Evolutionary conservation across 2,329 filamentous ascomycete genomes (phyloP).

Genomic region (Colletotrichum eleusines): DNA sequence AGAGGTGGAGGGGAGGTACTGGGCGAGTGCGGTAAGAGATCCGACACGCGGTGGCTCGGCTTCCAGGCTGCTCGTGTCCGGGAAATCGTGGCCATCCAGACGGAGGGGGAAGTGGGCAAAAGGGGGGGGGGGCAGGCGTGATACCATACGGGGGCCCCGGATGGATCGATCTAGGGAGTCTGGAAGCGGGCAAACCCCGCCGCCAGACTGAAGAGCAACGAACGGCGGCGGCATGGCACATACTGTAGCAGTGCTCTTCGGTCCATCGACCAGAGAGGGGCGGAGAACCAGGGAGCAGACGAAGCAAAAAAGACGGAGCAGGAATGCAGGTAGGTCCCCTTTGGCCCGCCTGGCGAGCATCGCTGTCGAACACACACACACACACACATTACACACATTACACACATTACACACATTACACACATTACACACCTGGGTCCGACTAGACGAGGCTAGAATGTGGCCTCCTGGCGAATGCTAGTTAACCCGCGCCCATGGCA

Average conservation of each 20-base stretch:
- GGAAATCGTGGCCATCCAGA: too few species aligned
- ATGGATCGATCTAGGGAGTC: conserved; percentile 12
- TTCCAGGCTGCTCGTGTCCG: background rate
- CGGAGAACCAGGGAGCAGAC: conserved; percentile 14
- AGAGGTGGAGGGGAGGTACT: background rate
- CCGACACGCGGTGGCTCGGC: conserved; percentile 3
- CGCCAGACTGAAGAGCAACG: too few species aligned
- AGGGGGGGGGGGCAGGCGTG: too few species aligned
- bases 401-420: too few species aligned
- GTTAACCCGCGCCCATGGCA: conserved; percentile 16
- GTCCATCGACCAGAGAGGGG: conserved; percentile 1
- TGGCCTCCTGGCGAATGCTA: background rate
- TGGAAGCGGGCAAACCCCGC: background rate
- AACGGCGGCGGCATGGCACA: too few species aligned
- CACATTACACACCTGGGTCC: background rate
- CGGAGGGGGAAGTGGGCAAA: background rate
- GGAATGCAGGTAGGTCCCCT: conserved; percentile 18
- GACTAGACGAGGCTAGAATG: conserved; percentile 18
- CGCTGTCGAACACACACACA: background rate
- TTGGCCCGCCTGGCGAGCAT: background rate
- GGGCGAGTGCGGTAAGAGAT: background rate
- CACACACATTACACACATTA: too few species aligned
- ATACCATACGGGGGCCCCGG: background rate
- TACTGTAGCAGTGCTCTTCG: background rate
- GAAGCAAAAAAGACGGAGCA: background rate